Conservation (phyloP, 257 asterid genomes). For the Solanum dulcamara region DNA sequence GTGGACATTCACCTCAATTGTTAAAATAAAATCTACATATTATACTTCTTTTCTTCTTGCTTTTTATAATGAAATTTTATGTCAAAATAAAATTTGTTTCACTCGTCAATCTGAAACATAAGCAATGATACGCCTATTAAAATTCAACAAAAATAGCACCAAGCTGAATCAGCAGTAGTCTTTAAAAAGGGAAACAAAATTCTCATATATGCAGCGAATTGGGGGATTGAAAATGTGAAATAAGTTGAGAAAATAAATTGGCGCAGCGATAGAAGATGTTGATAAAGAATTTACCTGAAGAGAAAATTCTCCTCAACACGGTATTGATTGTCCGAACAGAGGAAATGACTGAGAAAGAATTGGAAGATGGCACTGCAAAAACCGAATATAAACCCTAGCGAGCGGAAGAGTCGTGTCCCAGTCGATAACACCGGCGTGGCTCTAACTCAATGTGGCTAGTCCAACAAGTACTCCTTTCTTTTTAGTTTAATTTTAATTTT, state of each 20-base stretch:
- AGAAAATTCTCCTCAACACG: background rate
- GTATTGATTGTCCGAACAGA: background rate
- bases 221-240: background rate
- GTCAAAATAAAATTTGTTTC: background rate
- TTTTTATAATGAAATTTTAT: background rate
- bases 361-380: background rate
- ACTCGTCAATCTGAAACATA: too few relatives aligned
- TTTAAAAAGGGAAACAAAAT: background rate
- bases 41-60: background rate
- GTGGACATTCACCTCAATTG: background rate
- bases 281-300: background rate
- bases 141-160: background rate
- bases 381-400: background rate
- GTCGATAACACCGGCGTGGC: too few relatives aligned
- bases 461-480: background rate
- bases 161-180: background rate
- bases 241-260: too few relatives aligned
- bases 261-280: background rate
- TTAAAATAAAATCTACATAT: background rate
- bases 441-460: background rate
- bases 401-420: too few relatives aligned
- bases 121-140: background rate
- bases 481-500: background rate
- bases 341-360: too few relatives aligned
- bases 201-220: background rate